Base-by-base conservation (phyloP, 2,329 filamentous ascomycete genomes). In the Tolypocladium sp. region DNA sequence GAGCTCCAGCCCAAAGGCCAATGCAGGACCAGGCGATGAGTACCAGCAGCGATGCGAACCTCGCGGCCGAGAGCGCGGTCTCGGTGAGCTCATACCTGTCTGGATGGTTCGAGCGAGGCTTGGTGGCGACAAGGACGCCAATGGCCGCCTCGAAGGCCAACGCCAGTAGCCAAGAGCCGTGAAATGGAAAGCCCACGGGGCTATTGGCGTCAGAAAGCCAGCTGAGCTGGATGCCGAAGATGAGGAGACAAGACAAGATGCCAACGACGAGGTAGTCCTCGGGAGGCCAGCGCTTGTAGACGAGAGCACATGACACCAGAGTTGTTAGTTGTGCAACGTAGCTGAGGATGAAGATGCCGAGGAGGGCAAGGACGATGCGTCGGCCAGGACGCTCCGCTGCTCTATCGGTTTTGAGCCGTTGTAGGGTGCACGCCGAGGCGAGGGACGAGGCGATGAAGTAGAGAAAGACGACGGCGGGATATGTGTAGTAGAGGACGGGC, bases 151-250 rank as follows among this genome's bases (percentile, higher is more conserved):
- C 88, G 41, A 83, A 80, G 17, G 77, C 64, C 9, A 87, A 71
- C 17, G 82, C 82, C 20, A 89, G 69, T 37, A 82, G 63, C 78
- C 86, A 88, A 15, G 83, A 82, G 22, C 84, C 86, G 62, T 82
- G 81, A 62, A 84, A 85, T 0, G 86, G 84, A 64, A 86, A 84
- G 78, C 84, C 87, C 12, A 84, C 77, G 2, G 79, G 76, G 57
- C 77, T 75, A 37, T 75, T 68, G 22, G 76, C 74, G 57, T 83
- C 80, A 2, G 77, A 72, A 17, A 89, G 75, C 25, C 77, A 78
- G 46, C 81, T 76, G 60, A 85, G 74, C 64, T 88, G 77, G 17
- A 86, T 78, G 4, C 83, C 80, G 70, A 87, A 90, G n/a, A 84
- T 76, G 35, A 90, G 71, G 53, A 85, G 76, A 58, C 84, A 87